Percentiles rank a stretch among this genome's conserved stretches.
Evolutionary conservation across 169 alveolate genomes (phyloP).

Genomic region (Plasmodium fragile): DNA sequence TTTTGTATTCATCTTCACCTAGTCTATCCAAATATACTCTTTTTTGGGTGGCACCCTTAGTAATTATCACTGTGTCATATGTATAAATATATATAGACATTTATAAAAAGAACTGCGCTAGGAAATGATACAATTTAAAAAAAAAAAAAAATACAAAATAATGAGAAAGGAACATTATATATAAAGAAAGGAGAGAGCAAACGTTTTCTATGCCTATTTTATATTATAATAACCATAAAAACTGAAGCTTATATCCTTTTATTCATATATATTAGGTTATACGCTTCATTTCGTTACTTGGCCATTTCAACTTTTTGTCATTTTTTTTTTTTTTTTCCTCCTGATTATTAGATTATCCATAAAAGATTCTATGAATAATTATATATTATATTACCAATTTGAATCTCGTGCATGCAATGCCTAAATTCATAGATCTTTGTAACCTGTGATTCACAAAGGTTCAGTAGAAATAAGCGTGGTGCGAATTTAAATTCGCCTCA

Average conservation of each 20-base stretch:
- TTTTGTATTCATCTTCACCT: background rate
- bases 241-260: background rate
- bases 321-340: background rate
- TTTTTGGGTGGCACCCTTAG: background rate
- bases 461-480: background rate
- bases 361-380: background rate
- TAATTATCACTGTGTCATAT: background rate
- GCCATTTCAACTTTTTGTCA: background rate
- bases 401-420: background rate
- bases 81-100: background rate
- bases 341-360: background rate
- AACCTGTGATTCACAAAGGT: background rate
- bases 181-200: background rate
- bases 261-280: background rate
- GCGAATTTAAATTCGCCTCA: background rate
- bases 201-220: background rate
- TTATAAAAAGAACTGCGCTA: background rate
- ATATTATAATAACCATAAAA: background rate
- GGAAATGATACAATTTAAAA: background rate
- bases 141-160: background rate
- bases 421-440: no score
- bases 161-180: background rate
- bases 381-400: background rate
- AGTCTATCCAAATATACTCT: background rate
- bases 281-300: background rate